phyloP scores from a whole-genome alignment of 1,284 basidiomycete genomes.

The Irpex sp. region DNA sequence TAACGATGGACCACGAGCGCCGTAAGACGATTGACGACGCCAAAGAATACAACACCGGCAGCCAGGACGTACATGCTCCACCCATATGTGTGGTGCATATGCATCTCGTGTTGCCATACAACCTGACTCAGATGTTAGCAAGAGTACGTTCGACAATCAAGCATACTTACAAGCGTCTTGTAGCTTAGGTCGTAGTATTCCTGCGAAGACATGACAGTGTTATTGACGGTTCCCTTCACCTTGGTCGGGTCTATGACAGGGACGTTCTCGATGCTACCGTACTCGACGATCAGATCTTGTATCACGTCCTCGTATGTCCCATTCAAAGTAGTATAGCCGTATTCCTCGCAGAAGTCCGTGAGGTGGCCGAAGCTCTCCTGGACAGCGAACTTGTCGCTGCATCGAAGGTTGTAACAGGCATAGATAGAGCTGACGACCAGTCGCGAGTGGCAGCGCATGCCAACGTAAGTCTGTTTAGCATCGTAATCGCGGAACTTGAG shows the following conservation, averaged over 20 bases:
- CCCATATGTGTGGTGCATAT: background rate
- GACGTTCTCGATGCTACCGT: background rate
- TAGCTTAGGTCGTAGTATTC: background rate
- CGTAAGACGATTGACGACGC: background rate
- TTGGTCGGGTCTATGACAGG: background rate
- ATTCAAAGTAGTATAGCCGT: background rate
- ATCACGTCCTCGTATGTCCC: background rate
- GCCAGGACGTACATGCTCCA: background rate
- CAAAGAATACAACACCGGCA: background rate
- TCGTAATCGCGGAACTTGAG: background rate
- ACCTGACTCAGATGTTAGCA: background rate
- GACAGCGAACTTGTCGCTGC: background rate
- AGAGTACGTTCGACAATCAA: background rate
- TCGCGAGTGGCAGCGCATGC: background rate
- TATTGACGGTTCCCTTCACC: background rate
- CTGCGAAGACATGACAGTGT: background rate
- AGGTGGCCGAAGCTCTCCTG: background rate
- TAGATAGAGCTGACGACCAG: background rate
- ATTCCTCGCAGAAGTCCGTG: background rate
- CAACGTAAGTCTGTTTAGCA: background rate
- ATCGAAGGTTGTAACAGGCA: background rate
- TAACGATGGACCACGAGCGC: background rate
- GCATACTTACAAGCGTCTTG: background rate
- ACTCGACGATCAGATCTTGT: background rate
- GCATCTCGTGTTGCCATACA: background rate